Evolutionary conservation across 176 grass and related monocot species (phyloP), one percentile per base, ranked within the genome.

Genomic region (Rhynchospora pubera): DNA sequence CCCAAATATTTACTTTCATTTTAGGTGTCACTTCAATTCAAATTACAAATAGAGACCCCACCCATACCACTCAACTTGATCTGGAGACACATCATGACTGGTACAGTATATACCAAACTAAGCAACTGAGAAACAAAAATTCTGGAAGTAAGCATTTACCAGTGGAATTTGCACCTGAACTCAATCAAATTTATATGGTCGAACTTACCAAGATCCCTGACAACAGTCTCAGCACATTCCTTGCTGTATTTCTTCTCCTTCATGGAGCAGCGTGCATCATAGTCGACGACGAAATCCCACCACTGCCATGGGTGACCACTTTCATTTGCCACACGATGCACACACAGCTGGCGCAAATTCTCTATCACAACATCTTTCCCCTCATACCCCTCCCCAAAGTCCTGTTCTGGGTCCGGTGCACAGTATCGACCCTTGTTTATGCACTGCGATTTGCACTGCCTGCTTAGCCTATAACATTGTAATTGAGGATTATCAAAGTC

Each of bases 211-310:
- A 94, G 91, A 51, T 92, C 83, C 10, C 53, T 75, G 65, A 95
- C 90, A 22, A 99, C 88, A 7, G 90, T 89, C 91, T 94, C 92
- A 0, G 89, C 96, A 73, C 96, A 99, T 14, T 65, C 68, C 84
- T 86, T 95, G 89, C 79, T 99, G 59, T 99, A 99, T 84, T 90
- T 99, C 85, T 91, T 99, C 52, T 93, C 85, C 91, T 99, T 93
- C 96, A 99, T 99, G 6, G 96, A 99, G 84, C 96, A 99, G 0
- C 96, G 74, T n/a, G 88, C 48, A 81, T 99, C 91, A 88, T 93
- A 99, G 79, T 99, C 96, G 53, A 89, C 87, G 34, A 94, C 92
- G 58, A 83, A 99, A 84, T 99, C 96, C 96, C 96, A 99, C 96
- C 96, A 99, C 16, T 90, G 65, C 96, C 96, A 99, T 0, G 96